Conservation (phyloP, 345 rosid species). For the Citrus medica region DNA sequence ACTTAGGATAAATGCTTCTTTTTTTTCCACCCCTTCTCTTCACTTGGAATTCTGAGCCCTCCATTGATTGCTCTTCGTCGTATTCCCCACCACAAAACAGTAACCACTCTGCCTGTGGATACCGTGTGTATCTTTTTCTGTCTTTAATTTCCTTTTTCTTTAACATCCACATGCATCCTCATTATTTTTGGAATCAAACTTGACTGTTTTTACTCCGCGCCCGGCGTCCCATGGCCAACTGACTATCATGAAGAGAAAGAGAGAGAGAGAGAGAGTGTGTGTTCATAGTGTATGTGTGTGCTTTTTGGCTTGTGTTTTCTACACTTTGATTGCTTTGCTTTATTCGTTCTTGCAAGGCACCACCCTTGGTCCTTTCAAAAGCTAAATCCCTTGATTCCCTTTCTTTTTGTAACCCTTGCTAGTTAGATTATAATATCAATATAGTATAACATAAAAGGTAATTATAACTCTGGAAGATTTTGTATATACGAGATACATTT, state of each 20-base stretch:
- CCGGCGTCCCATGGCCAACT: conserved; percentile 4
- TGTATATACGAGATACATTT: not conserved
- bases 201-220: conserved; percentile 13
- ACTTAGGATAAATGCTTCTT: not conserved
- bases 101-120: not conserved
- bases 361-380: conserved; percentile 36
- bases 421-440: not conserved
- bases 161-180: conserved; percentile 8
- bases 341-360: conserved; percentile 29
- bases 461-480: not conserved
- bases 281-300: not conserved
- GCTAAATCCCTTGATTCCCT: conserved; percentile 30
- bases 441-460: not conserved
- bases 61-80: conserved; percentile 11
- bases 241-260: conserved; percentile 7
- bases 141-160: conserved; percentile 1
- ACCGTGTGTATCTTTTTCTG: not conserved
- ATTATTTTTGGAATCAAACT: conserved; percentile 3
- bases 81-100: conserved; percentile 11
- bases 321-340: conserved; percentile 25
- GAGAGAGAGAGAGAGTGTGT: conserved; percentile 2
- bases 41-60: conserved; percentile 21
- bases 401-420: conserved; percentile 5
- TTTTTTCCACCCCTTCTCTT: not conserved
- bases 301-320: conserved; percentile 10